Base-by-base conservation (phyloP, 495 filamentous ascomycete genomes). In the Daldinia concentrica region DNA sequence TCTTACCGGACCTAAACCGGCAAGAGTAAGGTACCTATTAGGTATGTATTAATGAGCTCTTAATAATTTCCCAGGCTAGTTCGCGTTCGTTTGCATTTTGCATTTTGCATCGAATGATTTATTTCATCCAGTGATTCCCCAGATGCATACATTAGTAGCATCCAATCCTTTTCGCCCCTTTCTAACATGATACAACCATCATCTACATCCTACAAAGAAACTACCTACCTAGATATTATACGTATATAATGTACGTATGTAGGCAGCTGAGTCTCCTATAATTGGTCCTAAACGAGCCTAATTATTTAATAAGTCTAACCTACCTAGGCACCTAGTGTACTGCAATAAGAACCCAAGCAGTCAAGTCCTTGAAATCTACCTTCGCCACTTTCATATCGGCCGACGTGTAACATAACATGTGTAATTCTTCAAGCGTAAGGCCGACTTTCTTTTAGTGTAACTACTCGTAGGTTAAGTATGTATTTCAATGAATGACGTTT, bases 181-280 rank as follows among this genome's bases (percentile, higher is more conserved):
- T 59, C 27, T 17, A 24, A 65, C 45, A 55, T 57, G 32, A 57
- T 51, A 58, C 64, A 64, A 64, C 52, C 52, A 56, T 64, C 54
- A 68, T 72, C 30, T 72, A 72, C 43, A 30, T 64, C 69, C 55
- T 66, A 66, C 68, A 61, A 52, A 37, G 22, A 56, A 65, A 12
- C 24, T 30, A 39, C 14, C n/a, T n/a, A n/a, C n/a, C n/a, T n/a
- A n/a, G n/a, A n/a, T n/a, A n/a, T n/a, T 58, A 14, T 48, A 48
- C 43, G 8, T 12, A 48, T 1, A 11, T 19, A 45, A 45, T 17
- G 17, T 45, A 48, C 26, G 43, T 50, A 60, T 0, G 24, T 52
- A 27, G 27, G 19, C 30, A 55, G 36, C 36, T 50, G 19, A 56
- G 65, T 37, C 52, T 48, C 43, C 30, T 58, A 41, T 30, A 36